Percentiles rank a stretch among this genome's conserved stretches.
These are phyloP conservation scores for Colletotrichum neosansevieriae DNA, from an alignment of 2,329 filamentous ascomycete genomes.

Conservation along the genomic window DNA sequence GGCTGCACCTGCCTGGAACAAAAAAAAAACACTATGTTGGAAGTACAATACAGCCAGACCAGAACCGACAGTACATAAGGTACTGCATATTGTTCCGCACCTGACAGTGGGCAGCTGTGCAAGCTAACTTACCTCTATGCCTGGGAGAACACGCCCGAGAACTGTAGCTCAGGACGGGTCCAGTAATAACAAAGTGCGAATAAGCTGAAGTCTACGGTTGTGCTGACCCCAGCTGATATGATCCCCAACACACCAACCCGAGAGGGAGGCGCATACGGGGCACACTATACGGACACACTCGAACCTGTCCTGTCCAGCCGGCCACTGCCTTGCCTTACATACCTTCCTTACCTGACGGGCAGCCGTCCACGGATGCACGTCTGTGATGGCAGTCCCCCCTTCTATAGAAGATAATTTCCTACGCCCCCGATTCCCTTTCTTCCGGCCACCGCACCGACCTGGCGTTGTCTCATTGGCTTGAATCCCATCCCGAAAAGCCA, in stretches of 20 bases:
- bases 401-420: neutral
- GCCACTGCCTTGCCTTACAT: constrained; percentile 6
- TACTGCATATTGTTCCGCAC: neutral
- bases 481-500: constrained; percentile 3
- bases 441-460: neutral
- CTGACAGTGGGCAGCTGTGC: constrained; percentile 8
- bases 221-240: constrained; percentile 24
- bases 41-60: neutral
- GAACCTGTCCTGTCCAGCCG: neutral
- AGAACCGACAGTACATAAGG: constrained; percentile 1
- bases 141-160: constrained; percentile 23
- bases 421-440: neutral
- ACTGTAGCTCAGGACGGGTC: constrained; percentile 28
- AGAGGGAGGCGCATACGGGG: constrained; percentile 13
- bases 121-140: constrained; percentile 8
- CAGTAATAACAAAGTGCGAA: constrained; percentile 30
- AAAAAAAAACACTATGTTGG: neutral
- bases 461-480: constrained; percentile 4
- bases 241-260: constrained; percentile 9
- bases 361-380: constrained; percentile 3
- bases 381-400: neutral
- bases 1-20: neutral
- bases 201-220: constrained; percentile 26
- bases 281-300: neutral
- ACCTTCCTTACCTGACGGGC: neutral